Evolutionary conservation across 2,329 filamentous ascomycete genomes (phyloP), one percentile per base, ranked within the genome.

Genomic region (Coniosporium tulheliwenetii): DNA sequence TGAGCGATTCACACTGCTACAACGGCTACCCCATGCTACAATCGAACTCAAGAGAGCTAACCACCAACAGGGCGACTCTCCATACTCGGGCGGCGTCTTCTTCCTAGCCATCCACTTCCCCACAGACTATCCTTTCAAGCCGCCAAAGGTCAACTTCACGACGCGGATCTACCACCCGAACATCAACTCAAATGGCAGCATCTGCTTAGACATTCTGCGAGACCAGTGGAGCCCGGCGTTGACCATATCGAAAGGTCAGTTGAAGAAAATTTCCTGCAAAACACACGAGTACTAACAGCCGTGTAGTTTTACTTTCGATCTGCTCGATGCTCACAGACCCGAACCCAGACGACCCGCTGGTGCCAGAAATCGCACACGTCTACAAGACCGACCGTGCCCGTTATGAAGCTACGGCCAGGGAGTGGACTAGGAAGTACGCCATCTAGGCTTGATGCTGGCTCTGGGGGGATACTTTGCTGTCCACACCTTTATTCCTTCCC

Each of bases 41-140:
- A 26, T 26, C 19, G 19, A 26, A 26, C 19, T 26, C 19, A n/a
- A n/a, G 19, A 26, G 7, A 7, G 19, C 19, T 26, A 26, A 26
- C 19, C 19, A 26, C 19, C 19, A 26, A 7, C 19, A 93, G 85
- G 75, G 82, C 64, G 91, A 96, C 66, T 95, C 86, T 59, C 91
- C 91, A 64, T 98, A 96, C 74, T 85, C 87, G 39, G 87, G 89
- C 63, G 91, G 91, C 59, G 89, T 98, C 54, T 98, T 98, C 76
- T 98, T 98, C 79, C 77, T 98, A 51, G 81, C 83, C 53, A 98
- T 98, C 61, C 86, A 95, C 70, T 96, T 98, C 75, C 91, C 91
- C 52, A 98, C 91, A 74, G 91, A 98, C 74, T 98, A 98, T 69
- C 91, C 91, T 35, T 98, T 98, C 77, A 98, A 98, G 81, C 91